These are phyloP conservation scores for Teratosphaeria epicoccoides DNA, from an alignment of 2,329 filamentous ascomycete genomes.

Conservation along the genomic window DNA sequence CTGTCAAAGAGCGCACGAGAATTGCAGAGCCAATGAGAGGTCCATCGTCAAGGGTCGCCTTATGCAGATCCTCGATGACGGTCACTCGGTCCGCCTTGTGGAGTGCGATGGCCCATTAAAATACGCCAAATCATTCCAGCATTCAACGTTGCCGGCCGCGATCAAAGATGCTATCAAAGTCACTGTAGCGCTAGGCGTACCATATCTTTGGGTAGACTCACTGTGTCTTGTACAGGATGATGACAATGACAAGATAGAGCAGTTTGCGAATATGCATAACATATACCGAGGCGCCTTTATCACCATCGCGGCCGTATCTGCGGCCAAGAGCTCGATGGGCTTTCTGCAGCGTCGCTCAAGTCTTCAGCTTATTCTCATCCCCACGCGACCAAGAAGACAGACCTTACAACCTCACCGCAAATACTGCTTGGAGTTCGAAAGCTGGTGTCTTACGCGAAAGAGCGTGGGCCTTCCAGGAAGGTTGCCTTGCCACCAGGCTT, in stretches of 20 bases:
- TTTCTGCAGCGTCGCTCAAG: not conserved
- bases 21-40: too few species aligned
- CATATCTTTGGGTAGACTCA: not conserved
- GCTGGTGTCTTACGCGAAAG: too few species aligned
- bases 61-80: not conserved
- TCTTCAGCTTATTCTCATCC: not conserved
- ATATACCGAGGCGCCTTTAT: not conserved
- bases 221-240: not conserved
- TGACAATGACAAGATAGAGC: not conserved
- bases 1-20: not conserved
- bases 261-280: not conserved
- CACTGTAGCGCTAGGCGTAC: not conserved
- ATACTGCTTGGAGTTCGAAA: too few species aligned
- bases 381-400: not conserved
- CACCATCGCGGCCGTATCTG: not conserved
- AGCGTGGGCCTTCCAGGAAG: not conserved
- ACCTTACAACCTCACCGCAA: not conserved
- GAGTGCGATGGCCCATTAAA: not conserved
- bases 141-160: not conserved
- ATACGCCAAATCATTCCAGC: not conserved
- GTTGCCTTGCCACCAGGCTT: not conserved
- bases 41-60: too few species aligned
- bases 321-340: not conserved
- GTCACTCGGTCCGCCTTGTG: not conserved
- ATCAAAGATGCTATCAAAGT: not conserved